Evolutionary conservation across 371 early-diverging fungal species (phyloP), one percentile per base, ranked within the genome.

Genomic region (Umbelopsis sp.): DNA sequence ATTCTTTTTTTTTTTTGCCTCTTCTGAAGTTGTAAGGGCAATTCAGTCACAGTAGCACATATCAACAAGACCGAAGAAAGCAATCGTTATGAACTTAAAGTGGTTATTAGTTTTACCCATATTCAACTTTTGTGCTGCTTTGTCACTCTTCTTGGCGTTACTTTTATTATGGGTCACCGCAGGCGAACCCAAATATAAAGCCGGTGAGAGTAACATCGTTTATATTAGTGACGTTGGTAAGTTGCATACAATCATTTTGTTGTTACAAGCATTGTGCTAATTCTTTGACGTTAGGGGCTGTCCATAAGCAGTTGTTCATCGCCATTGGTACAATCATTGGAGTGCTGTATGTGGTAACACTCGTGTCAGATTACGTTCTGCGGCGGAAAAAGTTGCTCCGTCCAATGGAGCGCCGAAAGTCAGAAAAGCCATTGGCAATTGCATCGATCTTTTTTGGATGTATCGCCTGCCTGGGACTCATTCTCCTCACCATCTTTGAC

Each of bases 211-310:
- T 46, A 44, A 35, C 20, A 25, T 64, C 9, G 64, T 64, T 4
- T 64, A 64, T 64, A 64, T 64, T 22, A 45, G 45, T 44, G 64
- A 64, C 25, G 64, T 64, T 64, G 64, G 64, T 45, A 46, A 64
- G 44, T 44, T 22, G 3, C 37, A 63, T 20, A 51, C 22, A n/a
- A 29, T 63, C 3, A 11, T 16, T 35, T 29, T 18, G 16, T 41
- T 24, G 1, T 29, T 18, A 24, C 4, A 63, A 22, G 44, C 20
- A 22, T 44, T 37, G 38, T 44, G 7, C 10, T 44, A 46, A 45
- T 48, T 48, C 44, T 18, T 9, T 44, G 14, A 32, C 1, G 12
- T 25, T n/a, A 57, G 57, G 57, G 4, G 57, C 57, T 57, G 57
- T 57, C 35, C 14, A 57, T 32, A 57, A 57, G 14, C 10, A 10